Evolutionary conservation across 2,329 filamentous ascomycete genomes (phyloP).

Genomic region (Claviceps purpurea): DNA sequence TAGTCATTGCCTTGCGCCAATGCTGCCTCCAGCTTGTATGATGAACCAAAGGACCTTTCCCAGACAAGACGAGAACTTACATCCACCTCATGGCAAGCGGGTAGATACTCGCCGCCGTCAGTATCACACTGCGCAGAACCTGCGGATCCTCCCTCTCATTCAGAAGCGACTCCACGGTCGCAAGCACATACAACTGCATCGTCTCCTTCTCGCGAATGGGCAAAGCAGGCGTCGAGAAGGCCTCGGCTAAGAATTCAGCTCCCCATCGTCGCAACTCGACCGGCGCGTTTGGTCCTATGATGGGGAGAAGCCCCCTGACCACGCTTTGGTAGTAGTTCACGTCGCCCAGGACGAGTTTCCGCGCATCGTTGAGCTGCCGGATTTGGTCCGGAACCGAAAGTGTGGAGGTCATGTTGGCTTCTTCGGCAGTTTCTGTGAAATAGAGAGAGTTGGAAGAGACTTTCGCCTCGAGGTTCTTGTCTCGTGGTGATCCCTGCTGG

Average conservation of each 20-base stretch:
- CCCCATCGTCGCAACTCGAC: conserved; percentile 90
- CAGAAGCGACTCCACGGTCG: conserved; percentile 58
- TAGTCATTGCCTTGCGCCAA: neutral
- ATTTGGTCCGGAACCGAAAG: conserved; percentile 62
- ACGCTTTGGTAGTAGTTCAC: conserved; percentile 83
- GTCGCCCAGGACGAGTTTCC: conserved; percentile 78
- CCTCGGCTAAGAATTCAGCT: conserved; percentile 87
- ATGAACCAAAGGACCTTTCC: conserved; percentile 17
- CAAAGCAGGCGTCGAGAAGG: conserved; percentile 84
- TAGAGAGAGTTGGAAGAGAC: neutral
- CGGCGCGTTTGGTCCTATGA: conserved; percentile 61
- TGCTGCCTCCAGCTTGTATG: neutral
- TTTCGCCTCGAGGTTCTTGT: neutral
- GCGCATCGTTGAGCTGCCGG: conserved; percentile 77
- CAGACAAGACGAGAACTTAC: conserved; percentile 48
- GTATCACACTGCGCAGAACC: conserved; percentile 76
- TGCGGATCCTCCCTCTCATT: conserved; percentile 61
- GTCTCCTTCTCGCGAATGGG: conserved; percentile 66
- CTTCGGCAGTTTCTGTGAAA: neutral
- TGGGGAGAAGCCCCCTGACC: conserved; percentile 82
- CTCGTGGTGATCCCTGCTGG: neutral
- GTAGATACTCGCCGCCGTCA: conserved; percentile 85
- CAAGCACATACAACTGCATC: conserved; percentile 62
- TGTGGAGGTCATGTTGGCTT: conserved; percentile 36
- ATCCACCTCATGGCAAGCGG: conserved; percentile 85